Conservation (phyloP, 202 grass and related monocot species). For the Zoysia matrella region DNA sequence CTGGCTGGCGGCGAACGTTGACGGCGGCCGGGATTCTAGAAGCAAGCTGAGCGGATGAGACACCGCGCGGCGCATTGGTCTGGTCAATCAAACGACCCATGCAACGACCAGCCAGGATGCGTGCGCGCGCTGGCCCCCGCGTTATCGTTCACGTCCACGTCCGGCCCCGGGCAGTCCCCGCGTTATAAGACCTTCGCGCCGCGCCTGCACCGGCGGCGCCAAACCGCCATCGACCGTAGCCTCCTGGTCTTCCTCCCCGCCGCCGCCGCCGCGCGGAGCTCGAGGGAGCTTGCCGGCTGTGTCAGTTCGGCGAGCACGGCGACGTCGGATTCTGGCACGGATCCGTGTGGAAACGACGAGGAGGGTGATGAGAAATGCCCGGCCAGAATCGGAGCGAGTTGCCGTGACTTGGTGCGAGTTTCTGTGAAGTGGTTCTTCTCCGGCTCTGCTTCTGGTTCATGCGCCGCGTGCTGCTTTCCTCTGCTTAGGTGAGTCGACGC, state of each 20-base stretch:
- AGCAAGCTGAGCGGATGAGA: background rate
- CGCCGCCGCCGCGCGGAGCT: background rate
- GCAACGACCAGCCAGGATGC: conserved; percentile 23
- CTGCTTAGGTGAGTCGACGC: background rate
- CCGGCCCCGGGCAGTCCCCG: background rate
- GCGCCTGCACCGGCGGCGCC: conserved; percentile 30
- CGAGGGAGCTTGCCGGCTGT: background rate
- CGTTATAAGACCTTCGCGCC: conserved; percentile 42
- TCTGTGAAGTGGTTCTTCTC: background rate
- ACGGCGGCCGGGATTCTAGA: conserved; percentile 32
- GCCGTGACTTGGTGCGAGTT: background rate
- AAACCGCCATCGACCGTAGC: background rate
- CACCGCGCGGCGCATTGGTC: background rate
- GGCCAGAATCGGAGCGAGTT: background rate
- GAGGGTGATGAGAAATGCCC: background rate
- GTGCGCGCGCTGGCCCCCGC: background rate
- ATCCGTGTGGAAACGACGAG: background rate
- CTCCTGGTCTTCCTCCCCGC: too few species aligned
- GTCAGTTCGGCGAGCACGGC: background rate
- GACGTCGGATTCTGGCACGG: background rate
- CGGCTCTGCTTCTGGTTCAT: background rate
- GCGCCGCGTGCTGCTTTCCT: background rate
- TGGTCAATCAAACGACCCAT: conserved; percentile 38
- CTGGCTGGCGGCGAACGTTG: conserved; percentile 17
- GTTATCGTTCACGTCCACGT: background rate